Base-by-base conservation (phyloP, 306 rosid species). In the Leucaena leucocephala region DNA sequence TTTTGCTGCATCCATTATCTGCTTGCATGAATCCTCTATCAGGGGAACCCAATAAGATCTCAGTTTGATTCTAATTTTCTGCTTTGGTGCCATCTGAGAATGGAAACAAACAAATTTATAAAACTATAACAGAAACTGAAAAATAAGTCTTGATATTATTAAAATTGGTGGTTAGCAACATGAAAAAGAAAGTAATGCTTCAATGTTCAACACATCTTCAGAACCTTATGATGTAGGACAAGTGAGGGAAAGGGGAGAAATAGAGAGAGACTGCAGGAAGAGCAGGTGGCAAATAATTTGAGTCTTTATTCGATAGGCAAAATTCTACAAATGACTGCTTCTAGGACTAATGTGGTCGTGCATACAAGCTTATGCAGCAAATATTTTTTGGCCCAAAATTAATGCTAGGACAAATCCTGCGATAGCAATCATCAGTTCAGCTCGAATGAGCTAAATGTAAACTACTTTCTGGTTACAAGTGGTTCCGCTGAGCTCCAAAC, bases 11-110 rank as follows among this genome's bases (percentile, higher is more conserved):
- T 95, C 98, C 87, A 93, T 40, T 85, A 93, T 93, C 89, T 95
- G 98, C 93, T 95, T 95, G 91, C 98, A 95, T 7, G 99, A 92
- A 84, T 95, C 99, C 88, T 95, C 99, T 64, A 95, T 91, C 78
- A 95, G 83, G 14, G 91, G 88, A 63, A 90, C 98, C 90, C 93
- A 93, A 83, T 95, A 95, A 48, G 99, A 95, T 78, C 99, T 91
- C 45, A 95, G 97, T 77, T 95, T 95, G 84, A 95, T 95, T 88
- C 99, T 87, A 42, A 95, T 95, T 80, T 91, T 95, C 87, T 91
- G 97, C 93, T 93, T 95, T 4, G 99, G 98, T 17, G 94, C 91
- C 81, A 88, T 73, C 99, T 94, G 89, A 71, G 71, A 82, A 87
- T 44, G 50, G 42, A 75, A 78, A 78, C 27, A 79, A 33, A 19